phyloP scores from a whole-genome alignment of 2,329 filamentous ascomycete genomes.

The Calonectria ilicicola region DNA sequence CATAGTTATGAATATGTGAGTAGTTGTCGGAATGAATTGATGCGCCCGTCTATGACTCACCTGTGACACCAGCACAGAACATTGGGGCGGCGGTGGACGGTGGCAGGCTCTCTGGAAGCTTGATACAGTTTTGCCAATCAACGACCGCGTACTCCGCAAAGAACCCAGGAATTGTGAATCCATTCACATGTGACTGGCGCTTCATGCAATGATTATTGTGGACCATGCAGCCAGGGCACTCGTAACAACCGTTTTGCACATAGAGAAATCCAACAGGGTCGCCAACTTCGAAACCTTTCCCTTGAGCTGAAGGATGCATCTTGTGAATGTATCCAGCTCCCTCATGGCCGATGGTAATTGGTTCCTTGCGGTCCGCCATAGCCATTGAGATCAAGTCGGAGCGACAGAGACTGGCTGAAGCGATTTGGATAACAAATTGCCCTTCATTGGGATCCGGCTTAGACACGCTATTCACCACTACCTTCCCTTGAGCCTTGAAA shows the following conservation, averaged over 20 bases:
- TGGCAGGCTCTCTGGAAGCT: neutral
- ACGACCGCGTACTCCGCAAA: neutral
- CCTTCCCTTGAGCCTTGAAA: neutral
- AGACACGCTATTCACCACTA: neutral
- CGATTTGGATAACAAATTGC: neutral
- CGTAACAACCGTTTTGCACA: neutral
- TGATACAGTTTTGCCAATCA: conserved; percentile 2
- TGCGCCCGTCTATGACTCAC: neutral
- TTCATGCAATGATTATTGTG: conserved; percentile 1
- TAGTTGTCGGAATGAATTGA: rapidly evolving
- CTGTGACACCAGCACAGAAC: neutral
- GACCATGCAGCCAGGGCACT: neutral
- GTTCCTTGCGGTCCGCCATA: neutral
- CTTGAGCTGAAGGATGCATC: neutral
- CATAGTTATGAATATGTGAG: neutral
- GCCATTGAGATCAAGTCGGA: neutral
- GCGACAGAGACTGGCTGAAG: neutral
- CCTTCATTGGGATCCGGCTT: neutral
- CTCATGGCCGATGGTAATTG: neutral
- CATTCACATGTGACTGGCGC: neutral
- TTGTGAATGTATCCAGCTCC: neutral
- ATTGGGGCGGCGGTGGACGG: neutral
- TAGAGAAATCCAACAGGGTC: neutral
- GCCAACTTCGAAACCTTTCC: neutral
- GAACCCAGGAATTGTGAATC: neutral